phyloP scores from a whole-genome alignment of 2,329 filamentous ascomycete genomes.

The Fusarium verrucosum region DNA sequence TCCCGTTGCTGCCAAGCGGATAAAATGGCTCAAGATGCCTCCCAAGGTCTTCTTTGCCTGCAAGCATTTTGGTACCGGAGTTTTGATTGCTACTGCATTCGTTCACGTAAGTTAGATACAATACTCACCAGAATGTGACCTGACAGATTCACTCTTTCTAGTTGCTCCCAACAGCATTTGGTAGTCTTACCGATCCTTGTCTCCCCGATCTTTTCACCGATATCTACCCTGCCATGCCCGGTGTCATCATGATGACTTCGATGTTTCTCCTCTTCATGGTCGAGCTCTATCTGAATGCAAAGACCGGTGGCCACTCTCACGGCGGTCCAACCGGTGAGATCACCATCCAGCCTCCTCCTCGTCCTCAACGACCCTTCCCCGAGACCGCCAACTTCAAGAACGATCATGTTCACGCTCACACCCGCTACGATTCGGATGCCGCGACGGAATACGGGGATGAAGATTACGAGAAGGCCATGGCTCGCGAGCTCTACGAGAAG shows the following conservation, averaged over 20 bases:
- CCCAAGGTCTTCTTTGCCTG: slow-evolving; percentile 67
- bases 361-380: slow-evolving; percentile 7
- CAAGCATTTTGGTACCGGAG: slow-evolving; percentile 75
- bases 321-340: slow-evolving; percentile 61
- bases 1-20: slow-evolving; percentile 63
- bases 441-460: slow-evolving; percentile 23
- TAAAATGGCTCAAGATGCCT: slow-evolving; percentile 67
- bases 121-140: neutral
- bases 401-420: neutral
- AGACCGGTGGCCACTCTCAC: slow-evolving; percentile 67
- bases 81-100: slow-evolving; percentile 77
- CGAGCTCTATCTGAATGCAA: slow-evolving; percentile 69
- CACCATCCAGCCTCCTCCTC: slow-evolving; percentile 2
- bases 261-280: slow-evolving; percentile 70
- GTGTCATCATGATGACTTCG: slow-evolving; percentile 72
- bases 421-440: slow-evolving; percentile 1
- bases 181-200: slow-evolving; percentile 61
- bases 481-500: slow-evolving; percentile 52
- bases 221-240: slow-evolving; percentile 68
- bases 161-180: slow-evolving; percentile 69
- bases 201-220: slow-evolving; percentile 68
- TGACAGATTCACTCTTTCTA: slow-evolving; percentile 34
- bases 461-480: slow-evolving; percentile 54
- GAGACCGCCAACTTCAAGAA: neutral
- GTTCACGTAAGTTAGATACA: slow-evolving; percentile 64